These are phyloP conservation scores for Grifola frondosa DNA, from an alignment of 1,284 basidiomycete species.

Conservation along the genomic window DNA sequence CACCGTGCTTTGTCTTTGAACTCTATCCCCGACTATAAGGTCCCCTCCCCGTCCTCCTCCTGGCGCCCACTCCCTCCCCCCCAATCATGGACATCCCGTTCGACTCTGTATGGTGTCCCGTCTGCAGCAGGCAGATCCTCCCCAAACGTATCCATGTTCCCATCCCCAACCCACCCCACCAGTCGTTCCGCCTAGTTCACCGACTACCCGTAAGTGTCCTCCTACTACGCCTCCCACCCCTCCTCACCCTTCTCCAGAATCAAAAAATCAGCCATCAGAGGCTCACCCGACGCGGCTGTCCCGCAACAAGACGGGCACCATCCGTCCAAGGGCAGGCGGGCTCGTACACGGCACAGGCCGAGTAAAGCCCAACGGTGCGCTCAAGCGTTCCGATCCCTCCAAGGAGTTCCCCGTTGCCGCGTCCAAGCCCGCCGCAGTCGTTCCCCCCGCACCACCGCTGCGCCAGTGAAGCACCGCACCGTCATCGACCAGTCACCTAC, in stretches of 20 bases:
- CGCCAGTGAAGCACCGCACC: constrained; percentile 47
- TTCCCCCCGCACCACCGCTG: constrained; percentile 10
- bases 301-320: constrained; percentile 42
- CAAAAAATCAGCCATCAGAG: constrained; percentile 25
- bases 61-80: constrained; percentile 18
- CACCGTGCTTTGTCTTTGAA: too few species aligned
- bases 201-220: constrained; percentile 33
- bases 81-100: constrained; percentile 47
- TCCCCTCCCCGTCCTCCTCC: constrained; percentile 20
- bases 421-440: constrained; percentile 25
- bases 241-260: constrained; percentile 24
- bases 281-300: constrained; percentile 29
- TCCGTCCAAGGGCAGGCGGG: constrained; percentile 44
- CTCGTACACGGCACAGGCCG: constrained; percentile 64
- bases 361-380: constrained; percentile 51
- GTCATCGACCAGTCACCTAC: constrained; percentile 74
- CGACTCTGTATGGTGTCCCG: constrained; percentile 71
- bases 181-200: constrained; percentile 39
- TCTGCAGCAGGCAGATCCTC: constrained; percentile 67
- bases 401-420: constrained; percentile 24
- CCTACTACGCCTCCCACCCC: not conserved
- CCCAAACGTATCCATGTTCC: constrained; percentile 63
- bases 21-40: constrained; percentile 19
- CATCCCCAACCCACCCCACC: constrained; percentile 31
- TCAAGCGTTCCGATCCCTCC: constrained; percentile 44